Conservation (phyloP, 805 yeast species). For the Barnettozyma californica region DNA sequence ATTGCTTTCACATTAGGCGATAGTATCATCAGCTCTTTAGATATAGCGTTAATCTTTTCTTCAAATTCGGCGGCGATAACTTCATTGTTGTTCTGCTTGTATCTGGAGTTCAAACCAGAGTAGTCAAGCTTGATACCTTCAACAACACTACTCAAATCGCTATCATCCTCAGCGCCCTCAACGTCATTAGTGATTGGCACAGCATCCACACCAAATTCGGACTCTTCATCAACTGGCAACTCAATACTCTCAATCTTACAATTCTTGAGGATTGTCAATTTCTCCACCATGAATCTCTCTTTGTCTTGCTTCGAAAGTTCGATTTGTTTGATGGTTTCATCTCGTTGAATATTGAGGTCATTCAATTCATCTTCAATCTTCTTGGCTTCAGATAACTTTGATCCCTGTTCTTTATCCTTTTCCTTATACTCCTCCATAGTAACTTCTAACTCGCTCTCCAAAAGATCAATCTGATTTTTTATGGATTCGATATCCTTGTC, state of each 20-base stretch:
- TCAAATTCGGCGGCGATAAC: constrained; percentile 31
- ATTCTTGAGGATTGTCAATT: constrained; percentile 54
- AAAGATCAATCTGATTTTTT: constrained; percentile 30
- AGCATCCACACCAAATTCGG: constrained; percentile 4
- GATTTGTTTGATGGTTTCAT: constrained; percentile 29
- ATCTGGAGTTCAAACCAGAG: constrained; percentile 36
- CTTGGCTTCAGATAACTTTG: constrained; percentile 31
- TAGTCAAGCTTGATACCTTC: constrained; percentile 54
- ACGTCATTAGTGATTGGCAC: constrained; percentile 31
- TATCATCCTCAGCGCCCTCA: constrained; percentile 38
- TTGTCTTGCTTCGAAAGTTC: constrained; percentile 45
- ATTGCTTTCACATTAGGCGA: constrained; percentile 82
- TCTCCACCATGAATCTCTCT: constrained; percentile 49
- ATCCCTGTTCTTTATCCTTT: constrained; percentile 28
- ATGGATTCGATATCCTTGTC: constrained; percentile 29
- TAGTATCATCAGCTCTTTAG: constrained; percentile 33
- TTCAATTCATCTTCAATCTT: constrained; percentile 44
- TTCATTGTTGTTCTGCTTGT: constrained; percentile 32
- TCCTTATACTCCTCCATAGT: constrained; percentile 31
- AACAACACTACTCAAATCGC: constrained; percentile 31
- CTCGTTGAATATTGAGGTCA: constrained; percentile 29
- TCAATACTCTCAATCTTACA: constrained; percentile 70
- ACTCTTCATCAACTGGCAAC: constrained; percentile 44
- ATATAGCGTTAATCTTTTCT: constrained; percentile 32
- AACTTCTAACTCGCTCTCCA: constrained; percentile 38